phyloP scores from a whole-genome alignment of 2,329 filamentous ascomycete genomes.

The Arthroderma uncinatum region DNA sequence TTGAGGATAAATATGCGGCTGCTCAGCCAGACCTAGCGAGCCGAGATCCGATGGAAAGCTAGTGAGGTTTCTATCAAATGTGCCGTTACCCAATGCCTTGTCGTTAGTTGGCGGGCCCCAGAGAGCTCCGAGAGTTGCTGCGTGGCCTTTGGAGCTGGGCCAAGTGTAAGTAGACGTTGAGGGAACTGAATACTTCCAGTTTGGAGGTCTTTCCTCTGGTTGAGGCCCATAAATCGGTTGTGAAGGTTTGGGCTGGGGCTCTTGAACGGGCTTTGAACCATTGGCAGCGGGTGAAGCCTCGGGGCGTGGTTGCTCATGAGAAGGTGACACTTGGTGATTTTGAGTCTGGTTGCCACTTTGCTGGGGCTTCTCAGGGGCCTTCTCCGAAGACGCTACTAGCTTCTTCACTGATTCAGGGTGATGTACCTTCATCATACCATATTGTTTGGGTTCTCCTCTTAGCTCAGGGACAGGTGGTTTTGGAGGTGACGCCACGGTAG shows the following conservation, averaged over 20 bases:
- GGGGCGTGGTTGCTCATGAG: conserved; percentile 1
- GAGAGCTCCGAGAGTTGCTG: conserved; percentile 38
- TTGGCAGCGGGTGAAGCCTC: background rate
- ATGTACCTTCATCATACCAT: conserved; percentile 53
- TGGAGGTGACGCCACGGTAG: conserved; percentile 41
- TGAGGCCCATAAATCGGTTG: conserved; percentile 16
- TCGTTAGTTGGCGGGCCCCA: conserved; percentile 49
- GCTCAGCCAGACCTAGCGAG: conserved; percentile 32
- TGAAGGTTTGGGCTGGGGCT: conserved; percentile 13
- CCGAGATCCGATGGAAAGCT: conserved; percentile 37
- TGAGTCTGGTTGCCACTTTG: conserved; percentile 15
- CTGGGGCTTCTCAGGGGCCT: conserved; percentile 25
- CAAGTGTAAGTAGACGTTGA: conserved; percentile 24
- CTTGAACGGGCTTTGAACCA: conserved; percentile 9
- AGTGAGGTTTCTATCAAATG: conserved; percentile 46
- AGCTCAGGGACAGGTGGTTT: conserved; percentile 49
- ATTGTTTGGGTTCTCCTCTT: conserved; percentile 47
- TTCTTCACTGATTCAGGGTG: conserved; percentile 44
- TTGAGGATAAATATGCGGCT: conserved; percentile 26
- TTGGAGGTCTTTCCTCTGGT: conserved; percentile 25
- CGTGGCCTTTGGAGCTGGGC: conserved; percentile 28
- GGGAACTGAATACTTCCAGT: conserved; percentile 31
- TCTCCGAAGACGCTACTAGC: conserved; percentile 28
- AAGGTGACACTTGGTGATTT: conserved; percentile 18
- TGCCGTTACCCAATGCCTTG: conserved; percentile 52